Base-by-base conservation (phyloP, 257 asterid genomes). In the Forsythia viridissima region DNA sequence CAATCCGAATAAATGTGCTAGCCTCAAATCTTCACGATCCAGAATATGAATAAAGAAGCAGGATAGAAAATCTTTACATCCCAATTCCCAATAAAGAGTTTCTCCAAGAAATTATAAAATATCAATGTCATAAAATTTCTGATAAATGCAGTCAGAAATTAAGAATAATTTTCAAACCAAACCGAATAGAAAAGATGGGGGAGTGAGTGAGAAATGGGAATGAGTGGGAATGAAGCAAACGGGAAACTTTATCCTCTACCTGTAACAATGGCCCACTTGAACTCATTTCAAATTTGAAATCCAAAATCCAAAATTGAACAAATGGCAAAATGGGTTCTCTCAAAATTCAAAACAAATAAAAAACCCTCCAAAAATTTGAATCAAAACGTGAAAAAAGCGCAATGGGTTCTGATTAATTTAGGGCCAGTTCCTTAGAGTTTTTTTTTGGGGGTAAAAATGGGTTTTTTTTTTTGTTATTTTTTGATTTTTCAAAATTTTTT, bases 1-100 rank as follows among this genome's bases (percentile, higher is more conserved):
- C 82, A 65, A 74, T 67, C 41, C 75, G 68, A 70, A 73, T 52
- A 70, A 84, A 75, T 36, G 34, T 30, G 80, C 52, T 66, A 67
- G 74, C 86, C 75, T 76, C 77, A 72, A 85, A 75, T 79, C 83
- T 48, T 82, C 80, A 81, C 72, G 55, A 69, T 77, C 89, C 80
- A 81, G 82, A 24, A 70, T 44, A 76, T 34, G 74, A 24, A 63
- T 43, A 78, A 36, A 72, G 5, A 55, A 67, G 73, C 42, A 30
- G 57, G 24, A 75, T 38, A 80, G 55, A 67, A 66, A 77, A 82
- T 51, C 80, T 39, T 76, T 46, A 48, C 69, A 69, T 39, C 74
- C 41, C 84, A 48, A 80, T 83, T 80, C 84, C 90, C 87, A 82
- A 88, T 80, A 86, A 88, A 87, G 88, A 73, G 82, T 39, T 82